phyloP scores from a whole-genome alignment of 371 early-diverging fungal species.

The Mucor racemosus region DNA sequence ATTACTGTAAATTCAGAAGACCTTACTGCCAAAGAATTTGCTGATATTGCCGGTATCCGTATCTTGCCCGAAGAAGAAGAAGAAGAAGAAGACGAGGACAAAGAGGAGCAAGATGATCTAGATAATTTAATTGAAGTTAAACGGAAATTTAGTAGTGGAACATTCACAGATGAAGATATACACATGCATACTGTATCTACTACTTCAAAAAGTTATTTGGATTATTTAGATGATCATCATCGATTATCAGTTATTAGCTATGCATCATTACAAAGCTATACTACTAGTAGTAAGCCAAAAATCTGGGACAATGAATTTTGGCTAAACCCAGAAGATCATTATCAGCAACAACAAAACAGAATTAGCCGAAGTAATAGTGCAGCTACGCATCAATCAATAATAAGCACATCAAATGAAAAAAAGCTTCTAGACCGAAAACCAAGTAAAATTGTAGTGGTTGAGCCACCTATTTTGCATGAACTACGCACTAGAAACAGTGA shows the following conservation, averaged over 20 bases:
- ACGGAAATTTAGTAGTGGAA: neutral
- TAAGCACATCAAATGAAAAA: neutral
- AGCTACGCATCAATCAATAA: neutral
- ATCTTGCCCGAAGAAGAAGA: constrained; percentile 46
- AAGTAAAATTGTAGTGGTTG: neutral
- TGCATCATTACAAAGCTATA: neutral
- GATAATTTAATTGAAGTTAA: neutral
- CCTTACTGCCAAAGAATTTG: constrained; percentile 54
- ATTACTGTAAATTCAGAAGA: constrained; percentile 55
- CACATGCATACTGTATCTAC: constrained; percentile 1
- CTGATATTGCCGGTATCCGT: constrained; percentile 50
- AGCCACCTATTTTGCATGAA: constrained; percentile 34
- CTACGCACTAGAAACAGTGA: constrained; percentile 24
- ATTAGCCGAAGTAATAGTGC: constrained; percentile 12
- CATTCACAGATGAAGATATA: neutral
- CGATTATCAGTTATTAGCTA: constrained; percentile 1
- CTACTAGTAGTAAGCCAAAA: constrained; percentile 3
- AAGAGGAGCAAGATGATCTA: neutral
- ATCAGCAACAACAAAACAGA: neutral
- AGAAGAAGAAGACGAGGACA: constrained; percentile 25
- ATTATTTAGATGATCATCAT: constrained; percentile 16
- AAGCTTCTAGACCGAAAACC: constrained; percentile 12
- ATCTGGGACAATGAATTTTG: constrained; percentile 28
- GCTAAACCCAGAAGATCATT: constrained; percentile 12
- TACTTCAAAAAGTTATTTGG: neutral